phyloP scores from a whole-genome alignment of 805 yeast genomes.

The Saturnispora gosingensis region DNA sequence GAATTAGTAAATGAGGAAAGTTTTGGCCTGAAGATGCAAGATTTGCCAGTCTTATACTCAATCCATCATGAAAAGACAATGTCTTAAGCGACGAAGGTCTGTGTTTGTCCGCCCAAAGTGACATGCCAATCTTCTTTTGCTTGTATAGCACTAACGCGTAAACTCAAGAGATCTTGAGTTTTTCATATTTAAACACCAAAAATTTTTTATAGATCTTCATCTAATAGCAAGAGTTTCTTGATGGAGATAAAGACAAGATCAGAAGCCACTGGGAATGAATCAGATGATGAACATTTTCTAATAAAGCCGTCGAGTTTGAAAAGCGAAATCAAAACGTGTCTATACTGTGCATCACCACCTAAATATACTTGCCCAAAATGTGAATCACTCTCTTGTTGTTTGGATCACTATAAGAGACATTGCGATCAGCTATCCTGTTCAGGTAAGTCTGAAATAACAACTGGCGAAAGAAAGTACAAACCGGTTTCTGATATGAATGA shows the following conservation, averaged over 20 bases:
- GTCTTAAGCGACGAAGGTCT: conserved; percentile 63
- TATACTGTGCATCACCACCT: conserved; percentile 32
- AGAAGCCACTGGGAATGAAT: not conserved
- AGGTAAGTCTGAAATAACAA: conserved; percentile 45
- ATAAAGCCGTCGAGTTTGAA: not conserved
- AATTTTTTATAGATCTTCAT: not conserved
- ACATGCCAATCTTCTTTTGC: conserved; percentile 37
- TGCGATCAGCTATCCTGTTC: conserved; percentile 53
- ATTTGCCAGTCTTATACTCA: conserved; percentile 48
- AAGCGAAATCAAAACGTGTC: not conserved
- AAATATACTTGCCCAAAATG: conserved; percentile 85
- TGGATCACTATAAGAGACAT: conserved; percentile 64
- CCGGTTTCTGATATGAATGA: conserved; percentile 37
- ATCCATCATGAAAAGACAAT: conserved; percentile 56
- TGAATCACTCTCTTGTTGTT: conserved; percentile 52
- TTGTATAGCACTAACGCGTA: not conserved
- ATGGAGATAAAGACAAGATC: conserved; percentile 3
- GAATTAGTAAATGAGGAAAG: conserved; percentile 84
- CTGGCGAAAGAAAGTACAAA: conserved; percentile 37
- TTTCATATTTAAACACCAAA: not conserved
- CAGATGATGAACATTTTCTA: not conserved
- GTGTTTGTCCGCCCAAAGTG: conserved; percentile 94
- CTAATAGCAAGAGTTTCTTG: not conserved
- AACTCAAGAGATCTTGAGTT: not conserved
- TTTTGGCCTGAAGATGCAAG: conserved; percentile 55